Evolutionary conservation across 2,329 filamentous ascomycete species (phyloP).

Genomic region (Exserohilum rostratum): DNA sequence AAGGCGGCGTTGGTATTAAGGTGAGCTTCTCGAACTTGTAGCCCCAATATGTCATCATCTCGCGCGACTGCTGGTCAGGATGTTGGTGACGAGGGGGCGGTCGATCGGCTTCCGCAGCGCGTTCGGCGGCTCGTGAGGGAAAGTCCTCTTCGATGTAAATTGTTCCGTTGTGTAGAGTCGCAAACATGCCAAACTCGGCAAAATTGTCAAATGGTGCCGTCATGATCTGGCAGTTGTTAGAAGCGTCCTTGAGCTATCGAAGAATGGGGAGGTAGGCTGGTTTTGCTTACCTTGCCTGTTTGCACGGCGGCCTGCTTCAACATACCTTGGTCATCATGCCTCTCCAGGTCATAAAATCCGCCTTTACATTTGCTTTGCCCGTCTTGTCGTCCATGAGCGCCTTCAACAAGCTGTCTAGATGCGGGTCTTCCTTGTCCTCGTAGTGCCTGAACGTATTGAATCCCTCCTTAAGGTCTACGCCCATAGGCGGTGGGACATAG

Average conservation of each 20-base stretch:
- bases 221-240: conserved; percentile 69
- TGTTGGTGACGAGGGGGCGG: conserved; percentile 44
- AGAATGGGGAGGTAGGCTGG: conserved; percentile 18
- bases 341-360: conserved; percentile 88
- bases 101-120: conserved; percentile 51
- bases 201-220: conserved; percentile 79
- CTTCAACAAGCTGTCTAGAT: conserved; percentile 81
- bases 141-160: conserved; percentile 90
- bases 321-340: conserved; percentile 97
- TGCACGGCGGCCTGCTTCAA: conserved; percentile 9
- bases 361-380: conserved; percentile 64
- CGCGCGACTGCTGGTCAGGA: conserved; percentile 66
- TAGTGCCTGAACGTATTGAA: conserved; percentile 83
- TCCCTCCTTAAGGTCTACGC: conserved; percentile 76
- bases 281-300: conserved; percentile 23
- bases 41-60: conserved; percentile 93
- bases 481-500: conserved; percentile 79
- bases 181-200: conserved; percentile 93
- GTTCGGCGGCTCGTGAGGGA: conserved; percentile 68
- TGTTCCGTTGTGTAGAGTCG: conserved; percentile 82
- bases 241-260: background rate
- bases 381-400: conserved; percentile 75
- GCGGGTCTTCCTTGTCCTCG: conserved; percentile 82
- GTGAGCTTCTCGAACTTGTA: conserved; percentile 96
- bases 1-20: conserved; percentile 78